A percentile compares a stretch with the other conserved stretches of the same genome.
phyloP scores from a whole-genome alignment of 1,284 basidiomycete species.

The Cutaneotrichosporon sp. region DNA sequence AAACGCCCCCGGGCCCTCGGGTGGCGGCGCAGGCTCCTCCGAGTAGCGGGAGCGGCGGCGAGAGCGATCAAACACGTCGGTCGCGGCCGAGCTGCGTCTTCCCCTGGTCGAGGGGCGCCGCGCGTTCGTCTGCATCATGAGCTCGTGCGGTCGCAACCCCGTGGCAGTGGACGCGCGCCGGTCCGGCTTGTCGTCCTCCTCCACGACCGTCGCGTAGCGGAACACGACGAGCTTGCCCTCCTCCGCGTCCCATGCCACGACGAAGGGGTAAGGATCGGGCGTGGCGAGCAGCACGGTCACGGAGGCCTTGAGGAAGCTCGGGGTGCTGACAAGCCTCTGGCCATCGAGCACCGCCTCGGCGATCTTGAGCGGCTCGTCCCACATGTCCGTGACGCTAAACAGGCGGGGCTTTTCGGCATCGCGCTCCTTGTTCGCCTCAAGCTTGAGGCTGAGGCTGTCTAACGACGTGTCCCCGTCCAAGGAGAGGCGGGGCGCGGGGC shows the following conservation, averaged over 20 bases:
- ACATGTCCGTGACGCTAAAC: conserved; percentile 72
- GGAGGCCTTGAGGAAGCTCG: conserved; percentile 1
- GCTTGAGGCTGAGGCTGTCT: conserved; percentile 3
- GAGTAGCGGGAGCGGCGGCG: conserved; percentile 40
- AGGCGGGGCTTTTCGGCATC: conserved; percentile 70
- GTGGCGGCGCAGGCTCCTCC: neutral
- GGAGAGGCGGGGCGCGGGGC: conserved; percentile 5
- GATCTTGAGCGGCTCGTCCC: conserved; percentile 71
- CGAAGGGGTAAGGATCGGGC: conserved; percentile 36
- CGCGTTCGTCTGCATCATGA: conserved; percentile 23
- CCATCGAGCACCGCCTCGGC: conserved; percentile 30
- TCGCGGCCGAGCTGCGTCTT: conserved; percentile 5
- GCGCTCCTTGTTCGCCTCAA: conserved; percentile 60
- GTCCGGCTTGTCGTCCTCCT: conserved; percentile 10
- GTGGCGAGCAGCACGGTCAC: conserved; percentile 31
- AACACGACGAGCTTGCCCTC: conserved; percentile 42
- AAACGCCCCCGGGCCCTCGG: neutral
- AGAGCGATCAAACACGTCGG: conserved; percentile 40
- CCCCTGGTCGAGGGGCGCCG: neutral
- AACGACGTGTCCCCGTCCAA: conserved; percentile 2
- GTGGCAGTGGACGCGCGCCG: conserved; percentile 9
- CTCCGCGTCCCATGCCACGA: conserved; percentile 34
- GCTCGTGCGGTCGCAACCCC: conserved; percentile 35
- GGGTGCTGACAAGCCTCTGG: neutral
- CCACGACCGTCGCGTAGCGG: conserved; percentile 24